Evolutionary conservation across 805 yeast species (phyloP).

Genomic region (Wickerhamiella occidentalis): DNA sequence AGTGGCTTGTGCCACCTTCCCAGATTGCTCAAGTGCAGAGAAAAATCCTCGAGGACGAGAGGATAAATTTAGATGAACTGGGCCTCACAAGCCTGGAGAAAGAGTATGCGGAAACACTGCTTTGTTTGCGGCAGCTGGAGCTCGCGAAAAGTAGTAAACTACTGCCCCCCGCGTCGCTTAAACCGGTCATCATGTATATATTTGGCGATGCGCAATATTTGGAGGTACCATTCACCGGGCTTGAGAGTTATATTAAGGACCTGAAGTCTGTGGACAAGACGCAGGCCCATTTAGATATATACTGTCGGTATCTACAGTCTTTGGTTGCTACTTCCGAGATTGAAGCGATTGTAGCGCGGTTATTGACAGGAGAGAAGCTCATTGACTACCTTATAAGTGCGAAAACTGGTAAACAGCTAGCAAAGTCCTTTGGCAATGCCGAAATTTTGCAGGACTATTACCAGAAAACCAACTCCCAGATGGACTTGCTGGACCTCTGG

Average conservation of each 20-base stretch:
- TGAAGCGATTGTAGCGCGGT: constrained; percentile 12
- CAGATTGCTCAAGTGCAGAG: neutral
- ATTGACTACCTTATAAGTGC: constrained; percentile 14
- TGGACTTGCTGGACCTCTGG: constrained; percentile 22
- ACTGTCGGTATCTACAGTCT: neutral
- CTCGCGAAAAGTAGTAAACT: neutral
- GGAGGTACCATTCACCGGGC: constrained; percentile 23
- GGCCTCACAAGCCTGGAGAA: neutral
- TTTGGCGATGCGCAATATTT: constrained; percentile 17
- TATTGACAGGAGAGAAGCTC: constrained; percentile 11
- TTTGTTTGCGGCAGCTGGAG: neutral
- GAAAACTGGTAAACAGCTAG: constrained; percentile 8
- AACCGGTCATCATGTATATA: constrained; percentile 20
- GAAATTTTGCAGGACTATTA: constrained; percentile 1
- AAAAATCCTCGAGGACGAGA: neutral
- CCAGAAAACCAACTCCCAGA: constrained; percentile 5
- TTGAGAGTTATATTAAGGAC: constrained; percentile 14
- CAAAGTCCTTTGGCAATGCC: neutral
- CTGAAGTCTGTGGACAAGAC: constrained; percentile 1
- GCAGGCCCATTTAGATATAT: neutral
- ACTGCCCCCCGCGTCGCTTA: neutral
- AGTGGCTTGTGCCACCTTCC: constrained; percentile 26
- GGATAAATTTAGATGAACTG: neutral
- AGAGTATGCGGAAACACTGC: neutral
- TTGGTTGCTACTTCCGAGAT: neutral